Percentiles rank a stretch among this genome's conserved stretches.
These are phyloP conservation scores for Monascus ruber DNA, from an alignment of 2,329 filamentous ascomycete genomes.

Conservation along the genomic window DNA sequence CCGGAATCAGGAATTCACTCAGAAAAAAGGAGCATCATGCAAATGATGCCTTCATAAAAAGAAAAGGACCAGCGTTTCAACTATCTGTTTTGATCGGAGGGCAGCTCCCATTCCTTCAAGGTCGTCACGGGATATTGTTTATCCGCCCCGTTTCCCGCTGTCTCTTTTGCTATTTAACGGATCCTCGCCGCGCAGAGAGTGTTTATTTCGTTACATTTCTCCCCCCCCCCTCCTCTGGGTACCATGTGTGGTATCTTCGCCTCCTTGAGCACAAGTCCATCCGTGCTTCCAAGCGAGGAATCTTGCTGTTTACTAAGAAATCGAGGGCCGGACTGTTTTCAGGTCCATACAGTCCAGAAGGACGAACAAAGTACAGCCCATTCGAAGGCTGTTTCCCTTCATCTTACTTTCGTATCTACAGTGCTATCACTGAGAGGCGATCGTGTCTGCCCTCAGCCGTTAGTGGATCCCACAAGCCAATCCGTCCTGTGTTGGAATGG, in stretches of 20 bases:
- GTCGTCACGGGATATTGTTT: no score
- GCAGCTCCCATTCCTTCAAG: no score
- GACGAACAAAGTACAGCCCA: conserved; percentile 5
- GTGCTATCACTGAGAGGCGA: conserved; percentile 83
- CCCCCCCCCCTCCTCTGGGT: no score
- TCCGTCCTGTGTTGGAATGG: conserved; percentile 93
- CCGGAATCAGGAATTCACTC: no score
- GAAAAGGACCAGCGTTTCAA: not conserved
- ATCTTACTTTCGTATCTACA: conserved; percentile 62
- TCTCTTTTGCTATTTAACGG: no score
- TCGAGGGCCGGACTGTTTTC: conserved; percentile 35
- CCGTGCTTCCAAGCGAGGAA: conserved; percentile 20
- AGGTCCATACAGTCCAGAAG: conserved; percentile 18
- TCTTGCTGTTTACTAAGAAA: conserved; percentile 23
- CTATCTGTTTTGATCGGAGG: no score
- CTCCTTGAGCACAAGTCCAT: conserved; percentile 28
- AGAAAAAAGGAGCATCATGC: no score
- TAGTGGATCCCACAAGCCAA: conserved; percentile 44
- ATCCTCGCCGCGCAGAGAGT: no score
- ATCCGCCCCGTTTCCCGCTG: no score
- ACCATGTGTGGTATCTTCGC: conserved; percentile 43
- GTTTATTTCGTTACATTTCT: no score
- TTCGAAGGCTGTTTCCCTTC: conserved; percentile 16
- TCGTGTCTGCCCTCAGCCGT: conserved; percentile 60
- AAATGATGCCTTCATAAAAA: not conserved